Evolutionary conservation across 805 yeast species (phyloP), one percentile per base, ranked within the genome.

Genomic region (Kuraishia piskuri): DNA sequence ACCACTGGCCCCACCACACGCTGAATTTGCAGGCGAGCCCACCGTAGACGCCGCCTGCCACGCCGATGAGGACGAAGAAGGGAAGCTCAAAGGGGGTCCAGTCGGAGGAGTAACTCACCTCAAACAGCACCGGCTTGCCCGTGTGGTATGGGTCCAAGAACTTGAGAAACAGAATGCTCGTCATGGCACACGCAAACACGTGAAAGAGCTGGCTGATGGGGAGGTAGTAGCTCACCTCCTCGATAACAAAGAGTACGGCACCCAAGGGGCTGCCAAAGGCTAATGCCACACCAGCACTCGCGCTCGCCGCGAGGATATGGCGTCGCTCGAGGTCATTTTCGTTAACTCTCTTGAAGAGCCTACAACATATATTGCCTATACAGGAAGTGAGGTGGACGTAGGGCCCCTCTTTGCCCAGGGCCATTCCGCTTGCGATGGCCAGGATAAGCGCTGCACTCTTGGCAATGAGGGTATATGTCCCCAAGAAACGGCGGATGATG

Each of bases 181-280:
- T 69, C 53, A 80, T 77, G 14, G 84, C 82, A 63, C 84, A 79
- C 56, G 79, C 74, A 61, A 80, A 80, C 19, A 78, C 71, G 48
- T 79, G 73, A 62, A 80, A 78, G 14, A 80, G 64, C 53, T 79
- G 83, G 52, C 76, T 73, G 7, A 81, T 77, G 3, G 83, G 79
- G 46, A 80, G 67, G 55, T 78, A 76, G 61, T 80, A 77, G 55
- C 78, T 75, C 14, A 80, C 82, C 55, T 80, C 85, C 57, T 80
- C 85, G 51, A 80, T 66, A 23, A 78, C 73, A 61, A 80, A 80
- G 22, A 80, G 61, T 2, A 80, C 83, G 1, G 83, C 85, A 1
- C 84, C 85, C 8, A 80, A 61, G 1, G 85, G 85, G 1, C 81
- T 75, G 0, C 85, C 85, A 64, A 80, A 80, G 1, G 84, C 83